Percentiles rank a stretch among this genome's conserved stretches.
phyloP scores from a whole-genome alignment of 345 rosid genomes.

The Citrus trifoliata region DNA sequence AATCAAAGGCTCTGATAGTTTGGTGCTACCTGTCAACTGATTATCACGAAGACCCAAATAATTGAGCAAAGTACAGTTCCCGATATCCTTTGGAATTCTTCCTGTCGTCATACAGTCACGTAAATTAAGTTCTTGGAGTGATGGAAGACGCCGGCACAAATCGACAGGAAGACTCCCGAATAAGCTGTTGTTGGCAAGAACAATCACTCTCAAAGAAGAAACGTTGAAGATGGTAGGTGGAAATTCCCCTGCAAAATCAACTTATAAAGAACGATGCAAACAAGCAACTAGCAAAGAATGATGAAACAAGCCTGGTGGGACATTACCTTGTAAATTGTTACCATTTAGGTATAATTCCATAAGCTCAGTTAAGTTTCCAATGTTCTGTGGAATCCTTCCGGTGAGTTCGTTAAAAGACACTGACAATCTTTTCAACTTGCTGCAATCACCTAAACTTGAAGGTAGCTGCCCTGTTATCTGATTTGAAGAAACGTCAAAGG shows the following conservation, averaged over 20 bases:
- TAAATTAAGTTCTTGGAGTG: neutral
- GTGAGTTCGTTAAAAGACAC: neutral
- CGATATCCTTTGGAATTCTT: neutral
- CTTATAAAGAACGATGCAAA: neutral
- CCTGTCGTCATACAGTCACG: neutral
- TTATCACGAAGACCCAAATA: neutral
- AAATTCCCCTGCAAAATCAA: neutral
- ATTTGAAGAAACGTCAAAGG: neutral
- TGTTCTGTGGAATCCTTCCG: neutral
- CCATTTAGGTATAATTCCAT: neutral
- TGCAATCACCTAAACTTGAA: neutral
- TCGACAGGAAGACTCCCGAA: constrained; percentile 5
- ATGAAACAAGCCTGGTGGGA: no score
- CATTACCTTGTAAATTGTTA: constrained; percentile 2
- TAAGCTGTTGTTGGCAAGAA: constrained; percentile 1
- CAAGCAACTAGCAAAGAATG: neutral
- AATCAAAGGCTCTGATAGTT: neutral
- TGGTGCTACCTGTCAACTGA: neutral
- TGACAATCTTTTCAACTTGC: neutral
- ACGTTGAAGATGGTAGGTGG: neutral
- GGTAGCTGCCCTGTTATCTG: neutral
- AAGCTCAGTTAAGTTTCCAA: constrained; percentile 12
- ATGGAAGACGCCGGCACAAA: neutral
- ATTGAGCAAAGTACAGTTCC: neutral
- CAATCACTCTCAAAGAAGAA: neutral